Conservation (phyloP, 208 protist genomes). For the Crithidia acanthocephali region DNA sequence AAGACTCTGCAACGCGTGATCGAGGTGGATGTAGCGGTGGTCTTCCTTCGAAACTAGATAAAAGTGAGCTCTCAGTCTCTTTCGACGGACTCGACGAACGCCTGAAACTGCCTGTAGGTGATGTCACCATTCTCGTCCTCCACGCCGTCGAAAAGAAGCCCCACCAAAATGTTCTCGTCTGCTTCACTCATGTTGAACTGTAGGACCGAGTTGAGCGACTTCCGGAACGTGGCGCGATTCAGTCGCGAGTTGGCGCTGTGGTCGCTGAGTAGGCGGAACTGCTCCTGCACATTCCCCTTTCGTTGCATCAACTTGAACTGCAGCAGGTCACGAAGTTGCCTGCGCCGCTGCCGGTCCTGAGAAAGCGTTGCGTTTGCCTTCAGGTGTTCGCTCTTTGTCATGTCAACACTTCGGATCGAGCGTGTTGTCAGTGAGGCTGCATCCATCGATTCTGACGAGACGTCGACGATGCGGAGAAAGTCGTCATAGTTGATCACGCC, state of each 20-base stretch:
- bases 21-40: no score
- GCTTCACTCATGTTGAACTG: conserved; percentile 80
- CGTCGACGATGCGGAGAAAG: conserved; percentile 75
- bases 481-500: conserved; percentile 82
- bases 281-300: conserved; percentile 74
- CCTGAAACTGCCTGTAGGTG: conserved; percentile 88
- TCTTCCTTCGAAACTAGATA: no score
- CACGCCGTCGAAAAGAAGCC: conserved; percentile 84
- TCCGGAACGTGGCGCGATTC: conserved; percentile 74
- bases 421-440: conserved; percentile 63
- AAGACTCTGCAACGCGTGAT: no score
- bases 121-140: conserved; percentile 85
- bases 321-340: conserved; percentile 63
- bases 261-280: conserved; percentile 78
- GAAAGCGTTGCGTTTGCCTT: conserved; percentile 41
- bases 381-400: conserved; percentile 53
- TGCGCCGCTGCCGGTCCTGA: conserved; percentile 46
- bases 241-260: conserved; percentile 74
- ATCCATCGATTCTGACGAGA: conserved; percentile 69
- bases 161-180: conserved; percentile 84
- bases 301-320: conserved; percentile 86
- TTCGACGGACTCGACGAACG: conserved; percentile 69
- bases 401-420: conserved; percentile 75
- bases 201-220: conserved; percentile 77
- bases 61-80: background rate